Conservation (phyloP, 495 filamentous ascomycete species). For the Rusavskia elegans region DNA sequence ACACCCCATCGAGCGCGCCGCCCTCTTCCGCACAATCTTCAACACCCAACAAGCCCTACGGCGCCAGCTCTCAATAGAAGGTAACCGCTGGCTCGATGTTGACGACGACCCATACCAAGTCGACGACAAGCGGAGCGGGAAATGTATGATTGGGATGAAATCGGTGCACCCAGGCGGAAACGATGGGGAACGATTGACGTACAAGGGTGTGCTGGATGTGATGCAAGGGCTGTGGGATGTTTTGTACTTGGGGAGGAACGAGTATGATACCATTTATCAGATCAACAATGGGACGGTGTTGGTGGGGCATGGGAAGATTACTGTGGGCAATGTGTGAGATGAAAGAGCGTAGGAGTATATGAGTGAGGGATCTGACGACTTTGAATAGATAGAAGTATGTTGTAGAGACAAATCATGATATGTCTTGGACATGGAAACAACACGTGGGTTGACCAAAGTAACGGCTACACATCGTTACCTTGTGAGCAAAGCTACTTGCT, state of each 20-base stretch:
- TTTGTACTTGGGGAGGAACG: neutral
- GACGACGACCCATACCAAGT: neutral
- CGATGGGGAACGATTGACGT: neutral
- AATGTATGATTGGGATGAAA: neutral
- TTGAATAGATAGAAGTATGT: too few relatives aligned
- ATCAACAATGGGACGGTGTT: neutral
- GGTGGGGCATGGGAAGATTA: neutral
- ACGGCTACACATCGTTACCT: too few relatives aligned
- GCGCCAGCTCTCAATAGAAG: neutral
- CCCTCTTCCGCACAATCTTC: neutral
- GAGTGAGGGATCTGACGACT: too few relatives aligned
- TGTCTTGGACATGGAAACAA: too few relatives aligned
- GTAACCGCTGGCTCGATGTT: neutral
- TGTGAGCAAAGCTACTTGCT: too few relatives aligned
- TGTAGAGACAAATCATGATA: too few relatives aligned
- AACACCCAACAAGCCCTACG: neutral
- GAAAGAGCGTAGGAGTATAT: neutral
- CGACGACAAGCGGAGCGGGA: neutral
- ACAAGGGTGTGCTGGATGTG: neutral
- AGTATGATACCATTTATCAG: neutral
- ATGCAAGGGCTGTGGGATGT: neutral
- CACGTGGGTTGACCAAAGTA: too few relatives aligned
- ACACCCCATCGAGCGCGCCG: neutral
- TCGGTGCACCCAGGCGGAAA: neutral
- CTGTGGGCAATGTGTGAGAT: neutral